Evolutionary conservation across 495 filamentous ascomycete genomes (phyloP).

Genomic region (Xylaria grammica): DNA sequence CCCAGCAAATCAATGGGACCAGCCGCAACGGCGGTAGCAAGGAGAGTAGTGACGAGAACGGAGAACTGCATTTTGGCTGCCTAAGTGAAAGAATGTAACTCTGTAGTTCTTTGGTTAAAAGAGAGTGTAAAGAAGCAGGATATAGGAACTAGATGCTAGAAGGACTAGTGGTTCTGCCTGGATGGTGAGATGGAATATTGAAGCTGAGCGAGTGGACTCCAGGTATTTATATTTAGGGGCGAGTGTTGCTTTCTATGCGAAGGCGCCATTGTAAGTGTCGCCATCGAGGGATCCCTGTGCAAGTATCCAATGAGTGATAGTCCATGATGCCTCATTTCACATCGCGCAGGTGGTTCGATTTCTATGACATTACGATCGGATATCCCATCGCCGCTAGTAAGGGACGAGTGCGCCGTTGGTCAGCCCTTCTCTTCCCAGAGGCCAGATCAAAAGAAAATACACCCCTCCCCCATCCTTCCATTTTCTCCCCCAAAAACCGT

Average conservation of each 20-base stretch:
- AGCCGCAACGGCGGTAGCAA: slow-evolving; percentile 15
- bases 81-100: slow-evolving; percentile 7
- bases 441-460: slow-evolving; percentile 14
- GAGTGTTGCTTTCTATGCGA: background rate
- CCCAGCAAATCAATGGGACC: slow-evolving; percentile 4
- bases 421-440: slow-evolving; percentile 1
- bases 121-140: slow-evolving; percentile 2
- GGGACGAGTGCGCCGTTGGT: slow-evolving; percentile 1
- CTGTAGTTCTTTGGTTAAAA: slow-evolving; percentile 12
- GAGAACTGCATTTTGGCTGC: slow-evolving; percentile 16
- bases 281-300: background rate
- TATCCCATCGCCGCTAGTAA: slow-evolving; percentile 13
- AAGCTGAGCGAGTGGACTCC: background rate
- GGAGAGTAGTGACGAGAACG: slow-evolving; percentile 6
- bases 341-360: slow-evolving; percentile 10
- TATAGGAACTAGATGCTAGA: background rate
- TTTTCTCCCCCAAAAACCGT: background rate
- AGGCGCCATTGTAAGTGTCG: slow-evolving; percentile 1
- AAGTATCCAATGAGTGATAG: background rate
- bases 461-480: slow-evolving; percentile 2
- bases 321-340: slow-evolving; percentile 16
- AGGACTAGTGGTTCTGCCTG: slow-evolving; percentile 10
- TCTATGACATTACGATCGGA: slow-evolving; percentile 1
- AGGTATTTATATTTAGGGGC: slow-evolving; percentile 12
- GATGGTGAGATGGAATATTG: background rate